A percentile compares a stretch with the other conserved stretches of the same genome.
Conservation (phyloP, 257 asterid genomes). For the Linaria vulgaris region DNA sequence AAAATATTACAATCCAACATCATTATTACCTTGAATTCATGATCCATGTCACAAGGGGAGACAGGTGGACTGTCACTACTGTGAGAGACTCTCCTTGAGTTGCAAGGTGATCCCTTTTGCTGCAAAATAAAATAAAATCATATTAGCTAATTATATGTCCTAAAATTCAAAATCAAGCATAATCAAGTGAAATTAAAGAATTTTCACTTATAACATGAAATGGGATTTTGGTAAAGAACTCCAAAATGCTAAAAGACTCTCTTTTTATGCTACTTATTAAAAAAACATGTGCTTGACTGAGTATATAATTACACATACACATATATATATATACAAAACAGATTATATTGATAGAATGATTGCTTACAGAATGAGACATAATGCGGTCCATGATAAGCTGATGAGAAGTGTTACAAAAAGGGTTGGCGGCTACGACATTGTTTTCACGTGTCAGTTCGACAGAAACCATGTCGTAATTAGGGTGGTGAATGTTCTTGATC, state of each 20-base stretch:
- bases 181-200: neutral
- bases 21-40: slow-evolving; percentile 52
- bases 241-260: no score
- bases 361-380: slow-evolving; percentile 77
- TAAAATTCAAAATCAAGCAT: neutral
- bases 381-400: slow-evolving; percentile 94
- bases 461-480: slow-evolving; percentile 29
- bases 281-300: neutral
- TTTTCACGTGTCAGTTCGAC: slow-evolving; percentile 43
- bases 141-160: neutral
- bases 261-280: no score
- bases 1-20: no score
- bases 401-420: slow-evolving; percentile 64
- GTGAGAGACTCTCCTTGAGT: slow-evolving; percentile 93
- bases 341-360: no score
- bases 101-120: slow-evolving; percentile 98
- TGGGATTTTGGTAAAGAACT: neutral
- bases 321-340: neutral
- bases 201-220: neutral
- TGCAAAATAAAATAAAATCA: slow-evolving; percentile 23
- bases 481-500: neutral
- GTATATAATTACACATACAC: no score
- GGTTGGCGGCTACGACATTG: slow-evolving; percentile 78
- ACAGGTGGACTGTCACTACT: slow-evolving; percentile 99
- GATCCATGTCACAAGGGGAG: slow-evolving; percentile 85